Percentiles rank a stretch among this genome's conserved stretches.
These are phyloP conservation scores for Crepidotus variabilis DNA, from an alignment of 768 basidiomycete genomes.

Conservation along the genomic window DNA sequence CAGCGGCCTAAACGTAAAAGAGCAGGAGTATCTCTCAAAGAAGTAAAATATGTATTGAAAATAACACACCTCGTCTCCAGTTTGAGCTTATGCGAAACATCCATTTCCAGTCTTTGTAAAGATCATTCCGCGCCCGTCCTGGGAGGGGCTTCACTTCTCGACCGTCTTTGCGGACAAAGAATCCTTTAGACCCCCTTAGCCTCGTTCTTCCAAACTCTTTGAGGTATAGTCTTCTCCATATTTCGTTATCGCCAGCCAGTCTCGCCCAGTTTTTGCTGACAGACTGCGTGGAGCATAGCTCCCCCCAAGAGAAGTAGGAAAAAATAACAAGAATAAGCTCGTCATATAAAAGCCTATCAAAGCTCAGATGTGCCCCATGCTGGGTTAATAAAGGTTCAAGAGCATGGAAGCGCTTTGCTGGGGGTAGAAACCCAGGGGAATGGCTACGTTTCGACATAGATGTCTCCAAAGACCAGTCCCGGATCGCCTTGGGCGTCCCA, in stretches of 20 bases:
- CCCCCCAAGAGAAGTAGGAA: constrained; percentile 60
- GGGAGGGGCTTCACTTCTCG: constrained; percentile 59
- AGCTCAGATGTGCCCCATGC: constrained; percentile 26
- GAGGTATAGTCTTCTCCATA: constrained; percentile 70
- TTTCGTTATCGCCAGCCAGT: constrained; percentile 64
- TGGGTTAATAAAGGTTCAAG: constrained; percentile 6
- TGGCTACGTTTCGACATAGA: constrained; percentile 50
- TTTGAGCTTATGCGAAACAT: constrained; percentile 85
- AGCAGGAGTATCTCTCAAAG: constrained; percentile 2
- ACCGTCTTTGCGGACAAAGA: constrained; percentile 51
- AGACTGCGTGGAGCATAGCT: constrained; percentile 63
- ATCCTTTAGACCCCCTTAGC: constrained; percentile 65
- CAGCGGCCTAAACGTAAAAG: constrained; percentile 54
- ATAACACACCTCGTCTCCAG: constrained; percentile 66
- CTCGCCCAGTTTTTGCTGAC: constrained; percentile 66
- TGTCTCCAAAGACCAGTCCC: not conserved
- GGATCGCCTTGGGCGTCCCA: not conserved
- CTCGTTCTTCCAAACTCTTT: constrained; percentile 62
- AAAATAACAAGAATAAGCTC: constrained; percentile 75
- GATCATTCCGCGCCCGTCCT: constrained; percentile 35
- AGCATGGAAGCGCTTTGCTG: constrained; percentile 52
- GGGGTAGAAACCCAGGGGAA: constrained; percentile 47
- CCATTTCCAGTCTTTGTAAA: constrained; percentile 71
- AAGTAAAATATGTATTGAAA: not conserved
- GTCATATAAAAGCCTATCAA: constrained; percentile 64